These are phyloP conservation scores for Hypoxylon subgilvum DNA, from an alignment of 495 filamentous ascomycete genomes.

Conservation along the genomic window DNA sequence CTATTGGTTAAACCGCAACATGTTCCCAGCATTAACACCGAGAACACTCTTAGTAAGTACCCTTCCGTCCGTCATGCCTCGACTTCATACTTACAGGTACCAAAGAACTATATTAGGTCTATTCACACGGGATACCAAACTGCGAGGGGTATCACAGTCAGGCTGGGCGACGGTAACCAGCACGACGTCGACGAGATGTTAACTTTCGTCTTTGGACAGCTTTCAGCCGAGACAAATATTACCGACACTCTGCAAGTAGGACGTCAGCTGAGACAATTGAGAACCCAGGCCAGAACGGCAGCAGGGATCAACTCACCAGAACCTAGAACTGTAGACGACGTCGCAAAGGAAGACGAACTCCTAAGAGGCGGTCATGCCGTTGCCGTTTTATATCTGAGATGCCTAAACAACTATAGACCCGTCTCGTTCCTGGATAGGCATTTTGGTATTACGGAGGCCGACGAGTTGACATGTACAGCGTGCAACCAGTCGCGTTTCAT, in stretches of 20 bases:
- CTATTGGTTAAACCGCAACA: slow-evolving; percentile 69
- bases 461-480: too few relatives aligned
- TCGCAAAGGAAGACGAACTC: too few relatives aligned
- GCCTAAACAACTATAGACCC: too few relatives aligned
- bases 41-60: slow-evolving; percentile 69
- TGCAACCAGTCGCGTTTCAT: too few relatives aligned
- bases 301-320: too few relatives aligned
- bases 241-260: too few relatives aligned
- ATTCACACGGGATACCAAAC: slow-evolving; percentile 39
- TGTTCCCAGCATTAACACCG: slow-evolving; percentile 58
- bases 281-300: too few relatives aligned
- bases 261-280: background rate
- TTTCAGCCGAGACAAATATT: slow-evolving; percentile 51
- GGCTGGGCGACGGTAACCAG: slow-evolving; percentile 48
- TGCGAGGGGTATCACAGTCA: slow-evolving; percentile 1
- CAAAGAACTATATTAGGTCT: slow-evolving; percentile 47
- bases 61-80: background rate
- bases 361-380: too few relatives aligned
- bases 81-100: slow-evolving; percentile 35
- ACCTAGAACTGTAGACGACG: too few relatives aligned
- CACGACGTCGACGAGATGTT: slow-evolving; percentile 55
- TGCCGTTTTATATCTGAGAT: too few relatives aligned
- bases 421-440: too few relatives aligned
- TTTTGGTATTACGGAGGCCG: too few relatives aligned
- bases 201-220: slow-evolving; percentile 47